Conservation (phyloP, 2,329 filamentous ascomycete species). For the Hysterium pulicare region DNA sequence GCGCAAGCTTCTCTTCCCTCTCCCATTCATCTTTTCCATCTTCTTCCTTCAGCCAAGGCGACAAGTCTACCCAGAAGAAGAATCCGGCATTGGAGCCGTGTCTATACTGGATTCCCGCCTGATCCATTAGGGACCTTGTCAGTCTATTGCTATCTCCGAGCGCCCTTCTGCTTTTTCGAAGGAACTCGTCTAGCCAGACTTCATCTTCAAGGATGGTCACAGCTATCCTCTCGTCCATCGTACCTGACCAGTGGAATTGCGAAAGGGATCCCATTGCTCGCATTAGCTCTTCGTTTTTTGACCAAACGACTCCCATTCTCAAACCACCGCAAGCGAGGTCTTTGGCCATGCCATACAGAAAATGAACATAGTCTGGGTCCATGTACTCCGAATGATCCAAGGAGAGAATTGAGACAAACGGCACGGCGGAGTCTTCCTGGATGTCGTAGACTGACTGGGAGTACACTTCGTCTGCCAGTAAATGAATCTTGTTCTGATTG, state of each 20-base stretch:
- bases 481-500: conserved; percentile 23
- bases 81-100: conserved; percentile 44
- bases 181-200: conserved; percentile 18
- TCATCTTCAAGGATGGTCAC: conserved; percentile 30
- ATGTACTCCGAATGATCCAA: conserved; percentile 14
- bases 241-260: conserved; percentile 27
- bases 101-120: conserved; percentile 37
- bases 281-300: conserved; percentile 21
- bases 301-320: conserved; percentile 22
- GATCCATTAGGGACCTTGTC: conserved; percentile 16
- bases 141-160: conserved; percentile 17
- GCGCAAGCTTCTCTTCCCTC: conserved; percentile 45
- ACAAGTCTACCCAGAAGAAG: conserved; percentile 44
- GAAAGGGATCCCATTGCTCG: conserved; percentile 17
- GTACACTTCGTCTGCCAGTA: conserved; percentile 34
- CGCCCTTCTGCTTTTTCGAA: conserved; percentile 10
- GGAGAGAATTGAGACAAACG: conserved; percentile 23
- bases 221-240: conserved; percentile 27
- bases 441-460: conserved; percentile 26
- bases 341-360: conserved; percentile 28
- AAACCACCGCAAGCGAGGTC: conserved; percentile 30
- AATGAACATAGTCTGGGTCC: conserved; percentile 19
- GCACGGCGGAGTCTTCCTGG: neutral
- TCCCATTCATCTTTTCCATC: conserved; percentile 25
- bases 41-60: conserved; percentile 9